phyloP scores from a whole-genome alignment of 2,329 filamentous ascomycete species.

The Exophiala spinifera region DNA sequence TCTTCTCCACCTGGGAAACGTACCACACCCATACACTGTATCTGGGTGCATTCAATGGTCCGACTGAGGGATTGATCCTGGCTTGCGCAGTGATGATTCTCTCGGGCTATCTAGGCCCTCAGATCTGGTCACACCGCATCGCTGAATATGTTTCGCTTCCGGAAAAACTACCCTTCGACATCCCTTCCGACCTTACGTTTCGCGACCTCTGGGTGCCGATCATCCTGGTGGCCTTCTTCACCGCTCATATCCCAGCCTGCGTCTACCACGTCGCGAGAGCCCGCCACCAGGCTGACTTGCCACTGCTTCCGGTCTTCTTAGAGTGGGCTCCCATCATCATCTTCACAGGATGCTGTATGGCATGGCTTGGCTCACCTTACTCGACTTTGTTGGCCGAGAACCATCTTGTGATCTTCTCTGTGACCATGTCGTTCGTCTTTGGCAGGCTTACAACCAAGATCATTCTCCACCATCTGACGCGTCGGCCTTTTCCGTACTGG shows the following conservation, averaged over 20 bases:
- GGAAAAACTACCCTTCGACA: conserved; percentile 31
- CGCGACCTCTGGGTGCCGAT: conserved; percentile 83
- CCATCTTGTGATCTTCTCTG: conserved; percentile 84
- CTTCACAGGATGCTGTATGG: conserved; percentile 69
- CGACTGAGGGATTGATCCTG: conserved; percentile 90
- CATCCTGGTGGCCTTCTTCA: conserved; percentile 62
- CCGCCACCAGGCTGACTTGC: conserved; percentile 66
- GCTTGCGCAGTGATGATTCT: conserved; percentile 81
- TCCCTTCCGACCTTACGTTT: conserved; percentile 70
- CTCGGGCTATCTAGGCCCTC: conserved; percentile 82
- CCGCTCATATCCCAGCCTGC: conserved; percentile 82
- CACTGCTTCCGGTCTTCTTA: conserved; percentile 77
- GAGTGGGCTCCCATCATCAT: conserved; percentile 92
- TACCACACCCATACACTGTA: conserved; percentile 98
- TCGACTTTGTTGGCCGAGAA: conserved; percentile 79
- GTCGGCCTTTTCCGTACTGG: conserved; percentile 95
- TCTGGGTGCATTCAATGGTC: conserved; percentile 93
- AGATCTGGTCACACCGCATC: conserved; percentile 78
- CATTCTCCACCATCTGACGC: conserved; percentile 90
- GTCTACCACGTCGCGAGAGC: conserved; percentile 80
- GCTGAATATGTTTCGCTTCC: conserved; percentile 65
- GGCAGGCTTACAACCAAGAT: conserved; percentile 99
- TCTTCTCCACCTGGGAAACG: conserved; percentile 99
- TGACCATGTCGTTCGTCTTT: conserved; percentile 95
- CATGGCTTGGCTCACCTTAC: conserved; percentile 88